These are phyloP conservation scores for Amanita muscaria DNA, from an alignment of 768 basidiomycete species.

Conservation along the genomic window DNA sequence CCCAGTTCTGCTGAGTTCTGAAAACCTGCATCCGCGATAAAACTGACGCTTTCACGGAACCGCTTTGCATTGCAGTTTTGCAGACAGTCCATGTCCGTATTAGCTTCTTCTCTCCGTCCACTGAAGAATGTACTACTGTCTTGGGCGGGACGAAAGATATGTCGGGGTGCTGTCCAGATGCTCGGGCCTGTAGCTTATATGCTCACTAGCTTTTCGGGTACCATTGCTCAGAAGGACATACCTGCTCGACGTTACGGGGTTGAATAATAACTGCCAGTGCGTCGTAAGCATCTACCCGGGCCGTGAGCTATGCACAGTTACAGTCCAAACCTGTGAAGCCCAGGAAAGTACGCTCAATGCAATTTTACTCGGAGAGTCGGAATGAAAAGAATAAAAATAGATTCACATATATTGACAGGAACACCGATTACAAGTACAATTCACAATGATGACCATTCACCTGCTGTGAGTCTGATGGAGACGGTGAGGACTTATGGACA, in stretches of 20 bases:
- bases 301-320: no score
- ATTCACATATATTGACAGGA: no score
- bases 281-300: no score
- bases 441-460: no score
- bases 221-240: slow-evolving; percentile 11
- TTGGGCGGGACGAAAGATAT: slow-evolving; percentile 65
- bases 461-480: slow-evolving; percentile 98
- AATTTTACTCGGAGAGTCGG: no score
- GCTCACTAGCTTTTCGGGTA: not conserved
- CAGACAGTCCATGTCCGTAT: slow-evolving; percentile 88
- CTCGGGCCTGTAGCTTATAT: slow-evolving; percentile 35
- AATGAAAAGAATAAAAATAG: no score
- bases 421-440: no score
- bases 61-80: slow-evolving; percentile 95
- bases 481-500: slow-evolving; percentile 97
- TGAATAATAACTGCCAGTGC: no score
- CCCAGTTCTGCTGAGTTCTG: slow-evolving; percentile 89
- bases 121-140: slow-evolving; percentile 90
- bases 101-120: slow-evolving; percentile 85
- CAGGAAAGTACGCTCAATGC: no score
- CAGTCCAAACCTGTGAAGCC: no score
- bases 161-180: slow-evolving; percentile 52
- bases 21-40: slow-evolving; percentile 94
- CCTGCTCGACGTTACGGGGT: slow-evolving; percentile 84
- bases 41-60: slow-evolving; percentile 94